Evolutionary conservation across 345 rosid genomes (phyloP), one percentile per base, ranked within the genome.

Genomic region (Eucalyptus polyanthemos): DNA sequence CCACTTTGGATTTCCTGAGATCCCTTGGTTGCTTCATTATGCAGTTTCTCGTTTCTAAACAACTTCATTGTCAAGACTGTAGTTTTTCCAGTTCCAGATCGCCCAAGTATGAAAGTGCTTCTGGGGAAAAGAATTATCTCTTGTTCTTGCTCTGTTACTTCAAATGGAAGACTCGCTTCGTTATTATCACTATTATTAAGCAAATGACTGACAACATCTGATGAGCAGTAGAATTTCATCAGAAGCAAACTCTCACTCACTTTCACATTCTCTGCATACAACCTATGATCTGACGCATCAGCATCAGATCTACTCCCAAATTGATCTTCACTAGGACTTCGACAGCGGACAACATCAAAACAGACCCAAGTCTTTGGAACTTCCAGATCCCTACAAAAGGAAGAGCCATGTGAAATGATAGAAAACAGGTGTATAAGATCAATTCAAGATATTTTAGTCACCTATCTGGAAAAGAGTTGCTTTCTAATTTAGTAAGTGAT

Each of bases 41-140:
- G 89, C 31, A 88, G 89, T 80, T 93, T 91, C 88, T 94, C 96
- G 22, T 90, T 92, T 86, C 88, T 65, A 86, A 90, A 92, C 88
- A 95, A 90, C 89, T 94, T 95, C 92, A 91, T 93, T 2, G 93
- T 93, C 42, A 93, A 49, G 49, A 94, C 91, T 0, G 95, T 95
- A 17, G 97, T 95, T 89, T 95, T 95, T 29, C 96, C 97, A 1
- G 94, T 94, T 12, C 96, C 97, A 6, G 97, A 95, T 62, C 95
- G 88, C 56, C 97, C 97, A 51, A 93, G 88, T 27, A 93, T 90
- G 65, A 95, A 93, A 21, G 93, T 92, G 88, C 94, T 94, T 91
- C 86, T 92, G 14, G 88, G 93, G 76, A 88, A 92, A 69, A 60
- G 45, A 60, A 94, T 92, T 24, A 95, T 92, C 86, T 93, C 93